Conservation (phyloP, 768 basidiomycete genomes). For the Mycena kentingensis region DNA sequence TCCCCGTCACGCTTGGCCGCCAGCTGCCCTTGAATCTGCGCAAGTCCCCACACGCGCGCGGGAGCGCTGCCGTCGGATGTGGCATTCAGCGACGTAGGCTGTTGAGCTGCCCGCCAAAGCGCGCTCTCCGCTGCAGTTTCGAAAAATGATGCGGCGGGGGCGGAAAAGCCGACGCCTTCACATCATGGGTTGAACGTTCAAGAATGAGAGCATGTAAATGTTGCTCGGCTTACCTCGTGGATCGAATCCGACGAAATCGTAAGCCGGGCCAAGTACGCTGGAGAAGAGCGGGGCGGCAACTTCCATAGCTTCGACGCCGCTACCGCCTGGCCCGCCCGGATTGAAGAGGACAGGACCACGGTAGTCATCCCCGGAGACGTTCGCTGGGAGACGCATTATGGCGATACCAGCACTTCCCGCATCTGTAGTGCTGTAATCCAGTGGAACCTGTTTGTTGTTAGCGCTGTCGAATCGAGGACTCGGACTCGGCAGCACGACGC, state of each 20-base stretch:
- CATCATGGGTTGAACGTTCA: not conserved
- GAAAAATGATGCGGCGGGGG: slow-evolving; percentile 16
- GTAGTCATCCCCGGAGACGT: slow-evolving; percentile 1
- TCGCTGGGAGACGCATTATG: slow-evolving; percentile 4
- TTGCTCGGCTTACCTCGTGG: slow-evolving; percentile 12
- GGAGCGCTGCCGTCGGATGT: slow-evolving; percentile 27
- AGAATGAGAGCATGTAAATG: not conserved
- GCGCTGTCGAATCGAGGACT: not conserved
- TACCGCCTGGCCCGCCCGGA: slow-evolving; percentile 16
- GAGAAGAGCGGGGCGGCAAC: not conserved
- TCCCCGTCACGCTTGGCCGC: slow-evolving; percentile 36
- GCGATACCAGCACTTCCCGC: slow-evolving; percentile 8
- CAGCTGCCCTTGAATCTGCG: slow-evolving; percentile 32
- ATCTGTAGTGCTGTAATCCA: slow-evolving; percentile 7
- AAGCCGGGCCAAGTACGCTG: slow-evolving; percentile 6
- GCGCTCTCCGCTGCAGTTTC: slow-evolving; percentile 11
- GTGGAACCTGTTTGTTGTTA: slow-evolving; percentile 7
- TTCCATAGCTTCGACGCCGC: slow-evolving; percentile 11
- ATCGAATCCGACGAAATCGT: slow-evolving; percentile 17
- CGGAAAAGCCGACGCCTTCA: slow-evolving; percentile 13
- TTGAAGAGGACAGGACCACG: slow-evolving; percentile 14
- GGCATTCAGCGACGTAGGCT: slow-evolving; percentile 23
- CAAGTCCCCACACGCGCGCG: slow-evolving; percentile 34
- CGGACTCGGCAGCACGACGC: not conserved
- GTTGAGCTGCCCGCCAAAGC: slow-evolving; percentile 9